Evolutionary conservation across 2,329 filamentous ascomycete species (phyloP).

Genomic region (Clonostachys rhizophaga): DNA sequence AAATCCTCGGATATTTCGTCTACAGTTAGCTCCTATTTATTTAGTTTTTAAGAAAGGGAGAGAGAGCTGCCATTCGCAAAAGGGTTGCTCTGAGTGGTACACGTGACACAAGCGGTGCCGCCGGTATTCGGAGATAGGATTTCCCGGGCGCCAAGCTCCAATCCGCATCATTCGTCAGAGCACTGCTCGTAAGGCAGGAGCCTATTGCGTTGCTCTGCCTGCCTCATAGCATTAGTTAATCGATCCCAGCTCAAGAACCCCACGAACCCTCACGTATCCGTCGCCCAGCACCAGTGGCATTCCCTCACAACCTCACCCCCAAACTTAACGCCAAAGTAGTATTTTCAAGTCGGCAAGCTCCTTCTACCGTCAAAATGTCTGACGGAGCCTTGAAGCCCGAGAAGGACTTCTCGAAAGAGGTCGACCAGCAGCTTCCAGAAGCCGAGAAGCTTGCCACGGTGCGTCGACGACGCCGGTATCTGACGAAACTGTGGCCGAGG

Average conservation of each 20-base stretch:
- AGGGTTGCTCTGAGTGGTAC: too few relatives aligned
- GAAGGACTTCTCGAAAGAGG: conserved; percentile 98
- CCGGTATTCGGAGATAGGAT: conserved; percentile 1
- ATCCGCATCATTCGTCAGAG: conserved; percentile 4
- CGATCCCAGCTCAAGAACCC: conserved; percentile 2
- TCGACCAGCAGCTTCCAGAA: conserved; percentile 86
- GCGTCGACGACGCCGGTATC: conserved; percentile 26
- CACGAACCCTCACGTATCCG: background rate
- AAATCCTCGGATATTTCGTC: too few relatives aligned
- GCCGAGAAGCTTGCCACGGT: conserved; percentile 88
- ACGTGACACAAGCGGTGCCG: background rate
- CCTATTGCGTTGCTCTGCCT: conserved; percentile 27
- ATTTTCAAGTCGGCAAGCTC: background rate
- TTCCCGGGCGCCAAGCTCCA: conserved; percentile 1
- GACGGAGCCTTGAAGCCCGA: conserved; percentile 83
- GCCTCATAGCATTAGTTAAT: conserved; percentile 7
- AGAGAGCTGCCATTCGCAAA: too few relatives aligned
- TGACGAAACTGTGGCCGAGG: background rate
- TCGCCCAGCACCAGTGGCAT: background rate
- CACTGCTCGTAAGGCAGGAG: conserved; percentile 21
- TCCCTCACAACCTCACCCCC: background rate
- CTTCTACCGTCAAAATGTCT: conserved; percentile 55
- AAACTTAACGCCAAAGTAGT: background rate
- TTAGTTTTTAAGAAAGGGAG: too few relatives aligned
- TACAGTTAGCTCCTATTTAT: too few relatives aligned